phyloP scores from a whole-genome alignment of 371 early-diverging fungal species.

The Batrachochytrium dendrobatidis region DNA sequence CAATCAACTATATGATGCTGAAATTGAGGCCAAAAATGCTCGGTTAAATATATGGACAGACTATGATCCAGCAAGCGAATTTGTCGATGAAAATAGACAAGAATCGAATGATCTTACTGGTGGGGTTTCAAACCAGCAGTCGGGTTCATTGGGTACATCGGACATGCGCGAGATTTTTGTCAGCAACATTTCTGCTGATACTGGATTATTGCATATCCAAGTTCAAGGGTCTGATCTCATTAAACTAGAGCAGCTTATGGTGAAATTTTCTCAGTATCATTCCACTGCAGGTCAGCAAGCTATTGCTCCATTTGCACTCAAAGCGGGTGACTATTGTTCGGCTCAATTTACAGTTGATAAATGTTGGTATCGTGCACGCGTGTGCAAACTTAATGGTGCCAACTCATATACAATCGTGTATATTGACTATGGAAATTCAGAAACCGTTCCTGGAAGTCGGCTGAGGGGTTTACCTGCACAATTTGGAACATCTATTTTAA shows the following conservation, averaged over 20 bases:
- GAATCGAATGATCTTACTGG: background rate
- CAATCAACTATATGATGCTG: constrained; percentile 67
- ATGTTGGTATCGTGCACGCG: constrained; percentile 83
- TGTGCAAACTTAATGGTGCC: constrained; percentile 55
- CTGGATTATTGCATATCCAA: constrained; percentile 72
- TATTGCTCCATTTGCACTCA: constrained; percentile 47
- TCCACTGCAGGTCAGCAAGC: constrained; percentile 10
- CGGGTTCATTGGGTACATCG: background rate
- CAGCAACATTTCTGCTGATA: constrained; percentile 68
- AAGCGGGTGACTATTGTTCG: constrained; percentile 61
- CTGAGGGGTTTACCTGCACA: constrained; percentile 30
- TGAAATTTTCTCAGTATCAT: constrained; percentile 63
- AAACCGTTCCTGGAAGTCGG: constrained; percentile 30
- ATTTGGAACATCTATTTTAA: constrained; percentile 31
- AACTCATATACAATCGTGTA: constrained; percentile 65
- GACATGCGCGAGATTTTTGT: constrained; percentile 59
- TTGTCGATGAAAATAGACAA: background rate
- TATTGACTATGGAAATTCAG: constrained; percentile 85
- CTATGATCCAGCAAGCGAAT: constrained; percentile 15
- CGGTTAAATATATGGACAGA: constrained; percentile 51
- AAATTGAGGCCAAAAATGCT: constrained; percentile 61
- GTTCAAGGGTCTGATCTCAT: constrained; percentile 56
- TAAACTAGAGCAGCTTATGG: constrained; percentile 76
- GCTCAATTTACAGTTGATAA: constrained; percentile 85
- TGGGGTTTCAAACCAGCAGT: background rate